A percentile compares a stretch with the other conserved stretches of the same genome.
phyloP scores from a whole-genome alignment of 202 grass and related monocot species.

The Digitaria exilis region DNA sequence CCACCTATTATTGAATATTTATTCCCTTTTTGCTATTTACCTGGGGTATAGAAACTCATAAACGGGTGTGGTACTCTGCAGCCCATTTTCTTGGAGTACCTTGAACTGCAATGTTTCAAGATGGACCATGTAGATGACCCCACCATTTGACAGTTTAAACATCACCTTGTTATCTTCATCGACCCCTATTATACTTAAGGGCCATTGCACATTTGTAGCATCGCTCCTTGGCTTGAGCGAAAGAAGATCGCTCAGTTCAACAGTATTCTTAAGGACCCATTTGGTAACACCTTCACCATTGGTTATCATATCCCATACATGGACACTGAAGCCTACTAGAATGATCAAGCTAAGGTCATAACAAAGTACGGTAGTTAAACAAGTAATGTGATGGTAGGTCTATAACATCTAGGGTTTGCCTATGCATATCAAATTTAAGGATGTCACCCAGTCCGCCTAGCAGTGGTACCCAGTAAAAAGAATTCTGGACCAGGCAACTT shows the following conservation, averaged over 20 bases:
- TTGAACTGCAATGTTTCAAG: constrained; percentile 27
- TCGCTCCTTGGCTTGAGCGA: background rate
- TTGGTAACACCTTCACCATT: background rate
- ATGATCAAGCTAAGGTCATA: background rate
- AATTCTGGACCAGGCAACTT: background rate
- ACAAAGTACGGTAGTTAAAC: background rate
- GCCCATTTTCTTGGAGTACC: background rate
- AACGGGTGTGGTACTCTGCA: background rate
- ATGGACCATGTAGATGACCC: constrained; percentile 8
- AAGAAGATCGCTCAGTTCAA: constrained; percentile 12
- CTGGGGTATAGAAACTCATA: constrained; percentile 11
- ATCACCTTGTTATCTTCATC: constrained; percentile 6
- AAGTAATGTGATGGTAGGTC: background rate
- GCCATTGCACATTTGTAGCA: no score
- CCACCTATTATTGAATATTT: no score
- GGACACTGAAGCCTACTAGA: background rate
- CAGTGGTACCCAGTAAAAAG: background rate
- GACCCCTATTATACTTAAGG: background rate
- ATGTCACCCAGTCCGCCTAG: rapidly evolving
- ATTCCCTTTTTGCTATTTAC: background rate
- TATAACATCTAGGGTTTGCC: background rate
- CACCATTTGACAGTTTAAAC: background rate
- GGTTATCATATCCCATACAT: background rate
- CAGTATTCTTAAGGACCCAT: constrained; percentile 15
- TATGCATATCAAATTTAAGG: constrained; percentile 17